Evolutionary conservation across 148 eudicot genomes (phyloP).

Genomic region (Vaccinium macrocarpon): DNA sequence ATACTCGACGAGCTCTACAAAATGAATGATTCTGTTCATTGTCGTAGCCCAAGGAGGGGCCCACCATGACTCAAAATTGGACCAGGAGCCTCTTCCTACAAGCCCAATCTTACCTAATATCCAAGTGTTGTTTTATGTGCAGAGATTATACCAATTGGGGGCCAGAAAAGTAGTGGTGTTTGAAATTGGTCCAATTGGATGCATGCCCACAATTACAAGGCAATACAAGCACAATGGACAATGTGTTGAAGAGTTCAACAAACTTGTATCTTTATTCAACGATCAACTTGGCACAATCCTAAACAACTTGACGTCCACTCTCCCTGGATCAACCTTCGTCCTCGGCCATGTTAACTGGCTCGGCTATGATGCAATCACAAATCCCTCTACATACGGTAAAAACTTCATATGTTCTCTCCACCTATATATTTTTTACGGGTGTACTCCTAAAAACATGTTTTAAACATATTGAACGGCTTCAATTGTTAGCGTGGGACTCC

Average conservation of each 20-base stretch:
- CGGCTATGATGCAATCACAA: conserved; percentile 46
- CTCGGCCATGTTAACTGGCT: conserved; percentile 44
- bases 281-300: conserved; percentile 36
- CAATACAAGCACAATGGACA: conserved; percentile 22
- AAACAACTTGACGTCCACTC: conserved; percentile 38
- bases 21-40: too few relatives aligned
- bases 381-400: conserved; percentile 56
- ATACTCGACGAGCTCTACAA: too few relatives aligned
- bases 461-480: too few relatives aligned
- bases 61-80: too few relatives aligned
- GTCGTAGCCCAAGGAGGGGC: too few relatives aligned
- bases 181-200: conserved; percentile 63
- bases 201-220: conserved; percentile 46
- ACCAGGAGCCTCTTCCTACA: too few relatives aligned
- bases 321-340: conserved; percentile 42
- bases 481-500: too few relatives aligned
- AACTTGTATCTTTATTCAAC: conserved; percentile 40
- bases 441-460: too few relatives aligned
- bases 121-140: conserved; percentile 15
- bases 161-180: conserved; percentile 59
- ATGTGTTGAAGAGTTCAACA: conserved; percentile 50
- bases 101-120: too few relatives aligned
- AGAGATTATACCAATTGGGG: conserved; percentile 18
- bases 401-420: neutral
- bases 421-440: too few relatives aligned